Conservation (phyloP, 306 rosid genomes). For the Alnus glutinosa region DNA sequence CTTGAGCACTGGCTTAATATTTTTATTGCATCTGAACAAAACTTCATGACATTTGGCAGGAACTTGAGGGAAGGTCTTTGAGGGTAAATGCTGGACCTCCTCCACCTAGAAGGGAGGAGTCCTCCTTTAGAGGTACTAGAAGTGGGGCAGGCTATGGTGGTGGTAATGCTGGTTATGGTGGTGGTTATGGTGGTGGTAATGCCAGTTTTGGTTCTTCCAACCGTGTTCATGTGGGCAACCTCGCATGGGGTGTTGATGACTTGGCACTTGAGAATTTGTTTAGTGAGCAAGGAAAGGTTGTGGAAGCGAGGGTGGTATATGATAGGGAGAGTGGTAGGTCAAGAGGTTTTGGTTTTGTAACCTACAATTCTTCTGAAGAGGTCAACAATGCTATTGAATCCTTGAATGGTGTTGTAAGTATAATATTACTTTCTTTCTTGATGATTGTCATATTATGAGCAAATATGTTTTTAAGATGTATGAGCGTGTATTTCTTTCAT, state of each 20-base stretch:
- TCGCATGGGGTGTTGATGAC: constrained; percentile 94
- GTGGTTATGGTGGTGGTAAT: constrained; percentile 33
- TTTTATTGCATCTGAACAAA: constrained; percentile 19
- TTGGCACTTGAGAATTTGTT: constrained; percentile 70
- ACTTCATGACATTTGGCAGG: constrained; percentile 42
- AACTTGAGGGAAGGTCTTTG: constrained; percentile 75
- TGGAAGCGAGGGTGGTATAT: constrained; percentile 87
- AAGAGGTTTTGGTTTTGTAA: constrained; percentile 93
- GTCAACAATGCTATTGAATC: constrained; percentile 70
- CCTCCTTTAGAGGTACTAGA: constrained; percentile 45
- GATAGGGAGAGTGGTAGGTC: constrained; percentile 98
- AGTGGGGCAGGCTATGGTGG: constrained; percentile 39
- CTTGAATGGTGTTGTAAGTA: constrained; percentile 84
- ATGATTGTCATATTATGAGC: not conserved
- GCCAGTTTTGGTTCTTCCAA: constrained; percentile 32
- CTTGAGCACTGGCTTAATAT: not conserved
- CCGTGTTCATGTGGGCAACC: constrained; percentile 86
- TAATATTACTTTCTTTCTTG: not conserved
- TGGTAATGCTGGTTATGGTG: constrained; percentile 29
- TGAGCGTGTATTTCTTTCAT: not conserved
- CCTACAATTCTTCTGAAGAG: constrained; percentile 63
- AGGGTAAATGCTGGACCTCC: constrained; percentile 92
- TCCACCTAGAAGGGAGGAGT: constrained; percentile 52
- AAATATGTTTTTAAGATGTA: not conserved
- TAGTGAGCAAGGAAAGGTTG: constrained; percentile 70